These are phyloP conservation scores for Brettanomyces custersianus DNA, from an alignment of 805 yeast genomes.

Conservation along the genomic window DNA sequence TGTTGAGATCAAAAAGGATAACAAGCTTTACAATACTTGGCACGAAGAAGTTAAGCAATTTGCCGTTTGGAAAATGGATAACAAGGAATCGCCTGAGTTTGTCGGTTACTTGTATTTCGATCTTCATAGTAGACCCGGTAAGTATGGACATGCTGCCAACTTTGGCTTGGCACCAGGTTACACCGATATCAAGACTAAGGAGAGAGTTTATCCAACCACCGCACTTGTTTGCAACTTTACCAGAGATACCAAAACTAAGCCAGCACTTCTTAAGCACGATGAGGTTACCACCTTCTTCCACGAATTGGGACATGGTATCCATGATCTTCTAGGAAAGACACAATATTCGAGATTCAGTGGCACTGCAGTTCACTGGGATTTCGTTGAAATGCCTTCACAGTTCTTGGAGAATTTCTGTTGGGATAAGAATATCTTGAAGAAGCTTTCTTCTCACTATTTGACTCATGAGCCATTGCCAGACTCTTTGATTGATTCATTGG, in stretches of 20 bases:
- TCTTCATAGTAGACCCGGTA: slow-evolving; percentile 78
- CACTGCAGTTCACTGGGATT: slow-evolving; percentile 72
- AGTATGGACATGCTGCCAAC: slow-evolving; percentile 85
- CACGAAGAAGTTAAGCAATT: slow-evolving; percentile 70
- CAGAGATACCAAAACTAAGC: slow-evolving; percentile 59
- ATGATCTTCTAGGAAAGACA: slow-evolving; percentile 62
- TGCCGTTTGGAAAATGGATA: slow-evolving; percentile 61
- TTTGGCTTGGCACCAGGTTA: slow-evolving; percentile 61
- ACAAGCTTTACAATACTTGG: slow-evolving; percentile 44
- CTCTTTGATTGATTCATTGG: slow-evolving; percentile 46
- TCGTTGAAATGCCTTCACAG: slow-evolving; percentile 89
- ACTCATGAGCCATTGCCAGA: slow-evolving; percentile 49
- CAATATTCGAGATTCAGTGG: slow-evolving; percentile 64
- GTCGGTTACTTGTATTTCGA: slow-evolving; percentile 76
- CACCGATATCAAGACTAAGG: slow-evolving; percentile 33
- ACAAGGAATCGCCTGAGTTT: slow-evolving; percentile 41
- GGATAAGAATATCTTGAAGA: slow-evolving; percentile 51
- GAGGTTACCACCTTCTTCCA: slow-evolving; percentile 84
- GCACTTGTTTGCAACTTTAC: slow-evolving; percentile 82
- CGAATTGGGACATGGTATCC: slow-evolving; percentile 86
- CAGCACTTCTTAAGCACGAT: slow-evolving; percentile 65
- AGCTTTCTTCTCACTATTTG: slow-evolving; percentile 56
- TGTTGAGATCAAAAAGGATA: slow-evolving; percentile 34
- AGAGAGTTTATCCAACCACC: slow-evolving; percentile 56
- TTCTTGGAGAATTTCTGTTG: slow-evolving; percentile 86